Evolutionary conservation across 2,329 filamentous ascomycete genomes (phyloP).

Genomic region (Phyllosticta capitalensis): DNA sequence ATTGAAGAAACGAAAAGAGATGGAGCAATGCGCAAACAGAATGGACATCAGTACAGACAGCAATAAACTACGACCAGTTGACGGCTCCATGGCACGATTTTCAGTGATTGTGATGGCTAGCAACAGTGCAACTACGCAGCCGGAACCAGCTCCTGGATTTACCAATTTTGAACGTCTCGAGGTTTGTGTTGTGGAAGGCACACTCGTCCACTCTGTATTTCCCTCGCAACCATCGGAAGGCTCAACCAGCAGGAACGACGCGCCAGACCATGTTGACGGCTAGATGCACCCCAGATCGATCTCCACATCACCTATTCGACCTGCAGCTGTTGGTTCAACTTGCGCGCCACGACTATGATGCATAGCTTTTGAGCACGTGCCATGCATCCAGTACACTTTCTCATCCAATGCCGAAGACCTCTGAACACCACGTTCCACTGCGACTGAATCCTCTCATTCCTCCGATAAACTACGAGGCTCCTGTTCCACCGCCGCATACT

Average conservation of each 20-base stretch:
- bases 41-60: too few species aligned
- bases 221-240: not conserved
- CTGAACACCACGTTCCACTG: not conserved
- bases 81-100: too few species aligned
- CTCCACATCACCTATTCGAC: not conserved
- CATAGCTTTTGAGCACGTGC: conserved; percentile 24
- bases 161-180: not conserved
- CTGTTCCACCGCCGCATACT: conserved; percentile 4
- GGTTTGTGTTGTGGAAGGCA: not conserved
- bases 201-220: not conserved
- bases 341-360: conserved; percentile 19
- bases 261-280: not conserved
- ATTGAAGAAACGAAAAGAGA: too few species aligned
- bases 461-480: conserved; percentile 12
- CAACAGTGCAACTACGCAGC: too few species aligned
- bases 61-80: too few species aligned
- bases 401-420: not conserved
- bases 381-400: conserved; percentile 20
- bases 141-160: not conserved
- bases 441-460: conserved; percentile 17
- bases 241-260: conserved; percentile 3
- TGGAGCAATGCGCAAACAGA: too few species aligned
- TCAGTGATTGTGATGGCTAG: too few species aligned
- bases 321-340: not conserved
- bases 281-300: not conserved